Base-by-base conservation (phyloP, 2,329 filamentous ascomycete species). In the Colletotrichum falcatum region DNA sequence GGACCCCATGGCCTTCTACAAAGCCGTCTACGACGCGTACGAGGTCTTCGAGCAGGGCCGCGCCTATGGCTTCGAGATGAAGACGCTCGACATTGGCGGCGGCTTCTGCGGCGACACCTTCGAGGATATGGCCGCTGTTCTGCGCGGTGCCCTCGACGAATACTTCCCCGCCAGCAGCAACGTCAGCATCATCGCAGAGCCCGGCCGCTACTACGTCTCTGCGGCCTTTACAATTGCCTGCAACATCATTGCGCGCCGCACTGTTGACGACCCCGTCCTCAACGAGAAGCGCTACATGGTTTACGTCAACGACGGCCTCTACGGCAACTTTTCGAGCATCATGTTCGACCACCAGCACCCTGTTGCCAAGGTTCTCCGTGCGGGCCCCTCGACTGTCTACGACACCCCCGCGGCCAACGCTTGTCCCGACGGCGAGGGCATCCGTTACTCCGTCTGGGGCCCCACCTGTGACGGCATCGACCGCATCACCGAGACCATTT, bases 301-400 rank as follows among this genome's bases (percentile, higher is more conserved):
- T 56, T 99, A 99, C 81, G 85, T 98, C 80, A 99, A 99, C 79
- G 96, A 99, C 76, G 96, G 96, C 35, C 92, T 98, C 64, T 99
- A 99, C 78, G 96, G 96, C 77, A 98, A 98, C 85, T 98, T 99
- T 79, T 97, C 94, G 74, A 97, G 94, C 89, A 98, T 98, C 87
- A 97, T 98, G 86, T 99, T 98, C 80, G 96, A 98, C 79, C 96
- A 98, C 82, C 96, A 99, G 86, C 89, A 97, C 77, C 96, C 96
- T 1, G 83, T 92, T 55, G 94, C 95, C 66, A 93, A 92, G 82
- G 88, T 98, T 69, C 86, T 99, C 65, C 91, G 90, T 74, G 84
- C 87, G 26, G 85, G 87, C 71, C 81, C 86, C 73, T 83, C 85
- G 71, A 87, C 88, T 73, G 79, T 90, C 77, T 91, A 91, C 79